These are phyloP conservation scores for Helianthus tuberosus DNA, from an alignment of 129 eudicot genomes.

Conservation along the genomic window DNA sequence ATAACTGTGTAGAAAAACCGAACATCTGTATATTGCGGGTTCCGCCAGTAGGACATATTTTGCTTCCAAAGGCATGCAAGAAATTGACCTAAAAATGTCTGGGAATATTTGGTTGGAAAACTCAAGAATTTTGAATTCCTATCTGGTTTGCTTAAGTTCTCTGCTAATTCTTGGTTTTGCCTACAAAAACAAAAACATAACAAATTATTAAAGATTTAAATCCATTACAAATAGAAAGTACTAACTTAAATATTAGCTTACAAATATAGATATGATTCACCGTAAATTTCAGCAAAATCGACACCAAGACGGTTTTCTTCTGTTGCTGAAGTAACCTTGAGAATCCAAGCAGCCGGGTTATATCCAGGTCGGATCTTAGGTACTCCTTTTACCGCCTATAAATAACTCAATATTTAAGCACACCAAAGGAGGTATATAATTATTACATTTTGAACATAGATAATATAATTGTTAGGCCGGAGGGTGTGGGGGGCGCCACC, in stretches of 20 bases:
- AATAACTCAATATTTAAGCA: no score
- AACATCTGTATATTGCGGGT: conserved; percentile 97
- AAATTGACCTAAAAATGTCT: conserved; percentile 69
- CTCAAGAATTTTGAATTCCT: conserved; percentile 36
- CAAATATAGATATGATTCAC: conserved; percentile 52
- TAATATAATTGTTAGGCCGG: no score
- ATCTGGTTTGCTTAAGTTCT: no score
- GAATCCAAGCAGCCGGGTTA: conserved; percentile 83
- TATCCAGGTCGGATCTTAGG: conserved; percentile 51
- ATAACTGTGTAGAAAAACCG: conserved; percentile 90
- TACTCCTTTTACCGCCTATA: conserved; percentile 57
- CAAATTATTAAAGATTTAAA: neutral
- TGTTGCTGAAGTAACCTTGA: conserved; percentile 60
- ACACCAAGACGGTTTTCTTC: conserved; percentile 68
- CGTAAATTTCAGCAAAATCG: conserved; percentile 58
- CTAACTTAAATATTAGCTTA: conserved; percentile 24
- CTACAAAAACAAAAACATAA: no score
- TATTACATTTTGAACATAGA: no score
- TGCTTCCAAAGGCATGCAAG: conserved; percentile 89
- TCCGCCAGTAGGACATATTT: conserved; percentile 85
- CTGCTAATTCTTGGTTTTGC: no score
- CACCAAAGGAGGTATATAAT: no score
- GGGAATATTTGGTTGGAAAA: conserved; percentile 82
- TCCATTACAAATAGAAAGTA: neutral
- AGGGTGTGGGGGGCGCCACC: no score